phyloP scores from a whole-genome alignment of 1,284 basidiomycete genomes.

The Ceratobasidium sp. region DNA sequence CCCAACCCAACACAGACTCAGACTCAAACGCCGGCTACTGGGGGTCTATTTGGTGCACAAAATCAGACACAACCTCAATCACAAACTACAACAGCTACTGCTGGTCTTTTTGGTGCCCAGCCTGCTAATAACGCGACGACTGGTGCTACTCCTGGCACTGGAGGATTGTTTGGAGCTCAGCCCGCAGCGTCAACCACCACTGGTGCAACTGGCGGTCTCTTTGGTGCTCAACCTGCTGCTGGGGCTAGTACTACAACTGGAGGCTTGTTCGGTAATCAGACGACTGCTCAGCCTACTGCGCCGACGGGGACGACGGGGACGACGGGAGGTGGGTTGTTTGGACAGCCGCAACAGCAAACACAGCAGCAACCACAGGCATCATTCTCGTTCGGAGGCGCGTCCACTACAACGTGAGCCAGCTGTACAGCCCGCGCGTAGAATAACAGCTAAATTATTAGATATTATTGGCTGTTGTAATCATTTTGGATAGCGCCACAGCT shows the following conservation, averaged over 20 bases:
- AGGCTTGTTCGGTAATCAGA: conserved; percentile 38
- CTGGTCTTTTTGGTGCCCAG: conserved; percentile 44
- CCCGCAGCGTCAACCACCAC: conserved; percentile 22
- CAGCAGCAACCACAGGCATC: conserved; percentile 37
- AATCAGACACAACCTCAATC: conserved; percentile 33
- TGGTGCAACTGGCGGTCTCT: conserved; percentile 33
- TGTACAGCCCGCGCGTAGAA: background rate
- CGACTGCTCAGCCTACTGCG: conserved; percentile 18
- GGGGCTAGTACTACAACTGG: conserved; percentile 27
- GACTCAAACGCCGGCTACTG: conserved; percentile 18
- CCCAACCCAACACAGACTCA: conserved; percentile 13
- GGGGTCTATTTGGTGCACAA: conserved; percentile 27
- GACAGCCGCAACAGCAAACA: conserved; percentile 20
- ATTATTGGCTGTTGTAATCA: background rate
- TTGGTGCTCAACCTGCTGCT: conserved; percentile 26
- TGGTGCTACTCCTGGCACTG: conserved; percentile 4
- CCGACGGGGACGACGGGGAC: background rate
- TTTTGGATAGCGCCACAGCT: background rate
- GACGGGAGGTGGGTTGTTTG: conserved; percentile 41
- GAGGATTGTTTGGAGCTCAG: conserved; percentile 26
- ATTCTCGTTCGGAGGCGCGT: conserved; percentile 33
- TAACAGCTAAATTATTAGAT: too few species aligned
- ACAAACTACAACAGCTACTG: conserved; percentile 35
- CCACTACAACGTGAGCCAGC: conserved; percentile 17
- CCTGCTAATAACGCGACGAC: conserved; percentile 4